Evolutionary conservation across 768 basidiomycete species (phyloP).

Genomic region (Lyophyllum semitale): DNA sequence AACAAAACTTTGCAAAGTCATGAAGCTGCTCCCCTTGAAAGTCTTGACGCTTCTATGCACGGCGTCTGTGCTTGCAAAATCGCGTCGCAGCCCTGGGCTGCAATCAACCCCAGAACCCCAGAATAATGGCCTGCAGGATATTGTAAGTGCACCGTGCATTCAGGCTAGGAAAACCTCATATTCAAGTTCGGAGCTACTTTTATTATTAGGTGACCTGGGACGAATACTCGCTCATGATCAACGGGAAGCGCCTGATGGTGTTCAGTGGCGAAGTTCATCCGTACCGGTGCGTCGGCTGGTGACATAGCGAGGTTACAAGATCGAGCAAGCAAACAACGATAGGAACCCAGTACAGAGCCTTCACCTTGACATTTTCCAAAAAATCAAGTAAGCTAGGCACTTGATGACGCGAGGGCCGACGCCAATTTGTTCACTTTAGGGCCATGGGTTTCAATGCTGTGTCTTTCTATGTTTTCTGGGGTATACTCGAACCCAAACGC

Average conservation of each 20-base stretch:
- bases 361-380: constrained; percentile 45
- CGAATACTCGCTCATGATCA: constrained; percentile 42
- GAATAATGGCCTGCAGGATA: constrained; percentile 32
- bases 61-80: constrained; percentile 21
- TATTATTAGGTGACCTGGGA: constrained; percentile 44
- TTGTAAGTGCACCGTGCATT: constrained; percentile 19
- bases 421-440: constrained; percentile 18
- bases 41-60: constrained; percentile 24
- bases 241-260: constrained; percentile 41
- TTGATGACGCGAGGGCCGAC: not conserved
- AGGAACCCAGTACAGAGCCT: constrained; percentile 44
- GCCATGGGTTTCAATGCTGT: constrained; percentile 45
- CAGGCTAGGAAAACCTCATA: not conserved
- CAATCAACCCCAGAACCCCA: constrained; percentile 18
- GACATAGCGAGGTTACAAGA: not conserved
- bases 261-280: constrained; percentile 48
- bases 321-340: not conserved
- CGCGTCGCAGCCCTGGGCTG: constrained; percentile 3
- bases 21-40: constrained; percentile 23
- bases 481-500: constrained; percentile 44
- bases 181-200: not conserved
- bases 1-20: constrained; percentile 10
- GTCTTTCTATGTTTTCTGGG: constrained; percentile 48
- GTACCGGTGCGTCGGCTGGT: constrained; percentile 30
- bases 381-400: constrained; percentile 36